Base-by-base conservation (phyloP, 2,329 filamentous ascomycete species). In the Curvularia eragrostidis region DNA sequence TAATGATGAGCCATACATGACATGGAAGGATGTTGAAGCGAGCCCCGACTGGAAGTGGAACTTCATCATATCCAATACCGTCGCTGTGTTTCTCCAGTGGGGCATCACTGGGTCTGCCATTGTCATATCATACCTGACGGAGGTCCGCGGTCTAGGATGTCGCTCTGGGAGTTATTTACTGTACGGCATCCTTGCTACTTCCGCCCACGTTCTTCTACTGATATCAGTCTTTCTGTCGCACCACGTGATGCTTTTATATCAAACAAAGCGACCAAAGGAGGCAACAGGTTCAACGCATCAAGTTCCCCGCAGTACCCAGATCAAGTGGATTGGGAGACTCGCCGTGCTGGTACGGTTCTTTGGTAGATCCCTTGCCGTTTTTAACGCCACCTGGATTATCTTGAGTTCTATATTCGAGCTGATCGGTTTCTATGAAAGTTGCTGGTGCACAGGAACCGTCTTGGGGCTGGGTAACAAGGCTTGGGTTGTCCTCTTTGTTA, bases 401-500 rank as follows among this genome's bases (percentile, higher is more conserved):
- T 48, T 48, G 30, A 48, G 46, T 23, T 48, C 46, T 23, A n/a
- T n/a, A 48, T 48, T 48, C 12, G 46, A 48, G 30, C 28, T 48
- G 1, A 48, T 48, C 12, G 46, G 46, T 36, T 48, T 48, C 19
- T 48, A 48, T 10, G 46, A 48, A 23, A 48, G 46, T 18, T 48
- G 46, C 30, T 48, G 46, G 46, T 48, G 46, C 46, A 48, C 46
- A 2, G 46, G 46, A 24, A 26, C 28, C 3, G 39, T 44, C 13
- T 36, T 52, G 10, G 49, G 39, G 28, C 19, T 52, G 4, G 49
- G 49, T 15, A 21, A 44, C 8, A 44, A 8, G 49, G 39, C 39
- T 38, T 52, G 49, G 49, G 49, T 52, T 23, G 39, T 52, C 13
- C 49, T 52, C 15, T 52, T 52, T 44, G 49, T 52, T 13, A 36